Conservation (phyloP, 257 asterid species). For the Lycium barbarum region DNA sequence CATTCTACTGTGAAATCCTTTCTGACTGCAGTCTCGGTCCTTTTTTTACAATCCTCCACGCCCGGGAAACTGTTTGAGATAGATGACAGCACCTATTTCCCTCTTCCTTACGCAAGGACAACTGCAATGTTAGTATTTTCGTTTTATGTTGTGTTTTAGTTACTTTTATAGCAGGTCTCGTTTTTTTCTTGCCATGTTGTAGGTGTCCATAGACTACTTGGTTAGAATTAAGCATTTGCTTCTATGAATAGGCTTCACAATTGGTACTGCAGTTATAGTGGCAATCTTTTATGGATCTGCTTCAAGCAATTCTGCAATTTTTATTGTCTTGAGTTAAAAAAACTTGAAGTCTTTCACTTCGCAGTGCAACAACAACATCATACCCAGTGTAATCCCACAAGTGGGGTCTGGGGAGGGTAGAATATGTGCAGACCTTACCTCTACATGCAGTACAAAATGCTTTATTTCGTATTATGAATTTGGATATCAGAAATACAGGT, state of each 20-base stretch:
- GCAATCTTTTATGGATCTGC: neutral
- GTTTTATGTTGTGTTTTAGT: neutral
- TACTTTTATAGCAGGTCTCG: neutral
- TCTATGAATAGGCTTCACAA: neutral
- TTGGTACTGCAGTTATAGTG: neutral
- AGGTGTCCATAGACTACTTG: neutral
- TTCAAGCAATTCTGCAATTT: slow-evolving; percentile 6
- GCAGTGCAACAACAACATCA: neutral
- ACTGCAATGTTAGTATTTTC: neutral
- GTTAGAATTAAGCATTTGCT: neutral
- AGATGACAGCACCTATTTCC: neutral
- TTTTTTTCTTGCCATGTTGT: neutral
- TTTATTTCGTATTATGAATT: neutral
- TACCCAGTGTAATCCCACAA: too few relatives aligned
- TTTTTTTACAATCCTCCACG: neutral
- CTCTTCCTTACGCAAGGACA: neutral
- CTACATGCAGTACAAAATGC: neutral
- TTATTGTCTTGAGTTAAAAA: neutral
- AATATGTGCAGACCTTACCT: too few relatives aligned
- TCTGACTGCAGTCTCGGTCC: slow-evolving; percentile 18
- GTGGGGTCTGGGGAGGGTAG: too few relatives aligned
- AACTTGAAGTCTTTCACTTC: neutral
- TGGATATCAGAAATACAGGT: neutral
- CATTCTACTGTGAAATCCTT: neutral
- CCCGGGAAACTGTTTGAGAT: neutral